Conservation (phyloP, 1,284 basidiomycete genomes). For the Taiwanofungus camphoratus region DNA sequence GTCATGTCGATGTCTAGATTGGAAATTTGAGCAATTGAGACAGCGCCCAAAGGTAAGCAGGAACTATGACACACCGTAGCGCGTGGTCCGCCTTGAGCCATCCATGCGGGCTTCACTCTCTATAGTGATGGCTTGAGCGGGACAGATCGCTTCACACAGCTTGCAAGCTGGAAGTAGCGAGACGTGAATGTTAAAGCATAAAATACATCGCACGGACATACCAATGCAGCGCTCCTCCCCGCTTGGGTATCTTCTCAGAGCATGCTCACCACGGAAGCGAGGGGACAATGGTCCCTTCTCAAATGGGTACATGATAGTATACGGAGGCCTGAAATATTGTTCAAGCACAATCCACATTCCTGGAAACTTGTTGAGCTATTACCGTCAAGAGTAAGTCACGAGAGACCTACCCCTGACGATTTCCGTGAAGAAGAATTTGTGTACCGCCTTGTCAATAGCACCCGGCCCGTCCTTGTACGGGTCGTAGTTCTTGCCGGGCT, state of each 20-base stretch:
- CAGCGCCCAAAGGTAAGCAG: too few relatives aligned
- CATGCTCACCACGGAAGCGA: conserved; percentile 98
- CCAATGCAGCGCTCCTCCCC: conserved; percentile 99
- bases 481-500: conserved; percentile 48
- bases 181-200: neutral
- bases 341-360: conserved; percentile 99
- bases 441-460: conserved; percentile 92
- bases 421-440: conserved; percentile 98
- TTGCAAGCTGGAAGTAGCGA: conserved; percentile 74
- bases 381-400: conserved; percentile 3
- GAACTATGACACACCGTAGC: conserved; percentile 70
- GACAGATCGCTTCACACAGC: conserved; percentile 98
- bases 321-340: conserved; percentile 95
- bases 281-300: conserved; percentile 98
- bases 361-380: conserved; percentile 28
- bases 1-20: conserved; percentile 92
- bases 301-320: conserved; percentile 97
- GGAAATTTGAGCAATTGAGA: too few relatives aligned
- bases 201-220: conserved; percentile 31
- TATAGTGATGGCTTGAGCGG: conserved; percentile 99
- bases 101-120: conserved; percentile 96
- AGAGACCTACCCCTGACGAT: conserved; percentile 80
- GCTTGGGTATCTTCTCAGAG: conserved; percentile 94
- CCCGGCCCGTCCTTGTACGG: conserved; percentile 77
- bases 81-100: conserved; percentile 94